Evolutionary conservation across 345 rosid species (phyloP), one percentile per base, ranked within the genome.

Genomic region (Geranium brycei): DNA sequence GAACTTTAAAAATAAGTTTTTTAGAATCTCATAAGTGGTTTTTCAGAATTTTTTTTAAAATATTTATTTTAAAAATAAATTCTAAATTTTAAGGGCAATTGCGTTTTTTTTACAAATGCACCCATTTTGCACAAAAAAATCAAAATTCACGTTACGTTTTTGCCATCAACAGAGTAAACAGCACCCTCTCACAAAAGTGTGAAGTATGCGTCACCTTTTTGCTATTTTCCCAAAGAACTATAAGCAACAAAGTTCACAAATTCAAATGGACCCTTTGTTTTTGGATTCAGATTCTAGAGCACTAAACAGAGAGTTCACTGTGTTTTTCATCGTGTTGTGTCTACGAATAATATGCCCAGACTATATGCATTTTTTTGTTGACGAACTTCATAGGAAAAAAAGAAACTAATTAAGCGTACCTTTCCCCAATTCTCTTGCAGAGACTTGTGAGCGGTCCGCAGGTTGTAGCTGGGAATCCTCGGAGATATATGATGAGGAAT

Each of bases 341-440:
- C 57, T 53, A 13, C 16, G 1, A 53, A 53, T n/a, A 47, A 51
- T 64, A 12, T 14, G 23, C 11, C 51, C 3, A 38, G 11, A 61
- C 28, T 55, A 31, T 31, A 8, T 3, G 7, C n/a, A 10, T 3
- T 7, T 14, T 59, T 18, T 64, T 30, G 61, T 13, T 35, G 28
- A 31, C 57, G 66, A 51, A 69, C 38, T 56, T 18, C 18, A 60
- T 17, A 23, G 28, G 38, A 16, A 31, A 57, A 53, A 11, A 51
- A 19, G 67, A 62, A 19, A 59, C 6, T 19, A 31, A 65, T 53
- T 18, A 4, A 55, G 58, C 65, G 6, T 77, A 87, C 96, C 96
- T 83, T 83, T 65, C 98, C 96, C 96, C 98, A 92, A 57, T 89
- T 87, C 80, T 84, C 80, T 77, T 84, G 93, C 70, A 89, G 79